Base-by-base conservation (phyloP, 225 moss, liverwort and hornwort genomes). In the Pleurozium schreberi region DNA sequence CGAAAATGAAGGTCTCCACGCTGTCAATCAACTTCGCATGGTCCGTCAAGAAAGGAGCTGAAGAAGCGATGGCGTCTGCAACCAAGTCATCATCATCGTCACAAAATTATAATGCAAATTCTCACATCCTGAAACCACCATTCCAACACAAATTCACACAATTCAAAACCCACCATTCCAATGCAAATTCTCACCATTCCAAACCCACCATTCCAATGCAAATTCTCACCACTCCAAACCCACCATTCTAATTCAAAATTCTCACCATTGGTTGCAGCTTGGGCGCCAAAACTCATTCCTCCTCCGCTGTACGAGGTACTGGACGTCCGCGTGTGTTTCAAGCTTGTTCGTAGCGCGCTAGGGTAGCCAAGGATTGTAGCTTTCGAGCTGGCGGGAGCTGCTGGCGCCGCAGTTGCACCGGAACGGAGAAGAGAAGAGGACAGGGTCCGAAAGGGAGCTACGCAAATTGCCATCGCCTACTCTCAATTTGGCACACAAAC, bases 1-100 rank as follows among this genome's bases (percentile, higher is more conserved):
- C 97, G 58, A 98, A 98, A 63, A 98, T 90, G 87, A 97, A 98
- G 1, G 97, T 98, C 92, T 98, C 94, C 58, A 98, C 97, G 53
- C 94, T 95, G 75, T 95, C 89, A 45, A 98, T 93, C 60, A 98
- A 91, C 82, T 93, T 88, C 22, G 94, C 91, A 84, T 95, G 95
- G 90, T 98, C 96, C 61, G 90, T 94, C 88, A 98, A 85, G 77
- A 92, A 95, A 20, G 93, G 93, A 62, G 96, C 90, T 40, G 89
- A 73, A 59, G 90, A 67, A 55, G 79, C 14, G 57, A 76, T 83
- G 49, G 66, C 84, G 27, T 79, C 91, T 91, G 88, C 82, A 71
- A 42, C 49, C 52, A 81, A 34, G 31, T 17, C 69, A 69, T 18
- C 36, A 83, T 20, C 80, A 64, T 55, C 50, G 71, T 23, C 74